Percentiles rank a stretch among this genome's conserved stretches.
Conservation (phyloP, 164 flowering plant genomes). For the Macadamia integrifolia region DNA sequence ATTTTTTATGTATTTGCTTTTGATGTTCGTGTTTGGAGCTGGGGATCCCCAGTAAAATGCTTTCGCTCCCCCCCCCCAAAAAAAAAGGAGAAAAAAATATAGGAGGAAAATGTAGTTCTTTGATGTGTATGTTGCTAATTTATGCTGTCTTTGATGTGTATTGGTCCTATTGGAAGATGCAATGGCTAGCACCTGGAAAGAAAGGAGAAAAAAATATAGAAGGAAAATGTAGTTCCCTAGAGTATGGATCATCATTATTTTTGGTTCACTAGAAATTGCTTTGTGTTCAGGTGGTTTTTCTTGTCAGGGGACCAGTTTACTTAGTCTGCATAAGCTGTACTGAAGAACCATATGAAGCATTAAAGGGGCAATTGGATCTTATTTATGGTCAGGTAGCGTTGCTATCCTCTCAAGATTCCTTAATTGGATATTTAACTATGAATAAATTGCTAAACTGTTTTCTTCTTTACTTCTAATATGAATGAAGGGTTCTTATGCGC, state of each 20-base stretch:
- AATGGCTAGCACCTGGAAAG: no score
- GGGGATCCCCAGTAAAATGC: no score
- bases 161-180: no score
- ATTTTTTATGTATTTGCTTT: no score
- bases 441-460: not conserved
- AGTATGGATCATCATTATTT: not conserved
- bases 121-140: no score
- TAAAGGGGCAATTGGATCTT: conserved; percentile 81
- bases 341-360: conserved; percentile 86
- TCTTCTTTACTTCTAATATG: not conserved
- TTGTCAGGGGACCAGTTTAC: conserved; percentile 93
- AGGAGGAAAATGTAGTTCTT: no score
- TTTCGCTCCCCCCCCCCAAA: no score
- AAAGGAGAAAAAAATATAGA: no score
- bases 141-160: no score
- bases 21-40: no score
- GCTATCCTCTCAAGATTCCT: not conserved
- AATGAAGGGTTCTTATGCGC: no score
- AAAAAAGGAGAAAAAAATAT: no score
- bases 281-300: conserved; percentile 75
- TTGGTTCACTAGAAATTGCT: conserved; percentile 4
- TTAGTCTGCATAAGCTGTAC: conserved; percentile 98
- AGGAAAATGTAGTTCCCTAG: conserved; percentile 1
- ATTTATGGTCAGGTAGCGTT: conserved; percentile 87
- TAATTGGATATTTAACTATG: not conserved